Base-by-base conservation (phyloP, 2,329 filamentous ascomycete genomes). In the Apiospora saccharicola region DNA sequence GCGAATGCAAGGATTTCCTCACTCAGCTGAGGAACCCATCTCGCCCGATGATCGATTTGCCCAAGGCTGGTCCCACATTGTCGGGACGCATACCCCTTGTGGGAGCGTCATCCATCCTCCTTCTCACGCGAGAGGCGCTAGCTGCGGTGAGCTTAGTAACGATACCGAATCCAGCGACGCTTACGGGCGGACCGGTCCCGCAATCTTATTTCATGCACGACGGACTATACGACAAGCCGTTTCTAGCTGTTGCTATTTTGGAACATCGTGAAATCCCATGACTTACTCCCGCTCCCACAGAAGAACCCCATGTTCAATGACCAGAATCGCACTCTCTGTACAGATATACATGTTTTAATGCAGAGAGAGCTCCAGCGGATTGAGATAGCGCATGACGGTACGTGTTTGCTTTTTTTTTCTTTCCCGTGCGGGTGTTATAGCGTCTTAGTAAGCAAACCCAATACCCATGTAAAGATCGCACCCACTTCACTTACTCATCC, bases 171-270 rank as follows among this genome's bases (percentile, higher is more conserved):
- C 14, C 34, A 64, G 34, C 57, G 37, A 12, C 30, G 57, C 57
- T 64, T 37, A 30, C 57, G 22, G 57, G 57, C 57, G 57, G 57
- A 64, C 57, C 57, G 34, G 57, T 64, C 57, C 57, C 57, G 57
- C 57, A 64, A 64, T 64, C 57, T 64, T 64, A 64, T 64, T 64
- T 14, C 10, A 14, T 37, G 19, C 34, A 64, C 19, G 57, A 30
- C 26, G 26, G 26, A 64, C 19, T 64, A 41, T 64, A 64, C 57
- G 57, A 10, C 22, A 7, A 14, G 57, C 34, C 34, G 34, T 41
- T 64, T 64, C 41, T 64, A 64, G 34, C 19, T 41, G 19, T 19
- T 64, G 7, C 57, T 64, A 64, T 64, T 41, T 64, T 37, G 6
- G 30, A 37, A 22, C 53, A 22, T 37, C 51, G 26, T 61, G 8